phyloP scores from a whole-genome alignment of 2,329 filamentous ascomycete genomes.

The Monosporascus ibericus region DNA sequence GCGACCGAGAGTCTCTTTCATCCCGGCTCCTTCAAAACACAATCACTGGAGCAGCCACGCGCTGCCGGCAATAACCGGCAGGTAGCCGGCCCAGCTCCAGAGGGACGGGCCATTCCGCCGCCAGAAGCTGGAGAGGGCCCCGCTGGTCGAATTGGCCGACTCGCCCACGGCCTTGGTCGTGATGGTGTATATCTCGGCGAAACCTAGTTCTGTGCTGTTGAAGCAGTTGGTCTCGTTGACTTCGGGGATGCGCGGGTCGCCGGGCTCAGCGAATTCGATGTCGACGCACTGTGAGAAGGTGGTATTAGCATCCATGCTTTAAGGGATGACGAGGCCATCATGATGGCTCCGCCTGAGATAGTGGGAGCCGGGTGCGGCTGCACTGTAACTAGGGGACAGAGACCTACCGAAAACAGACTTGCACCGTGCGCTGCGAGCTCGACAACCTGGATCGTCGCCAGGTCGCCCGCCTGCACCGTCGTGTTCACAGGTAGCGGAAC shows the following conservation, averaged over 20 bases:
- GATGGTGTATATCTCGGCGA: too few species aligned
- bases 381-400: not conserved
- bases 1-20: not conserved
- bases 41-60: constrained; percentile 33
- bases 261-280: constrained; percentile 79
- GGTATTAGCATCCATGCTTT: too few species aligned
- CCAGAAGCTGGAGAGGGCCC: constrained; percentile 19
- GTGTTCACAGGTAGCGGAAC: constrained; percentile 72
- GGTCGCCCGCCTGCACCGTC: constrained; percentile 71
- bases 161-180: constrained; percentile 34
- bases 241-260: constrained; percentile 58
- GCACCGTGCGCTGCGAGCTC: constrained; percentile 68
- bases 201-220: too few species aligned
- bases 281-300: constrained; percentile 70
- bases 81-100: constrained; percentile 31
- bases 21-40: not conserved
- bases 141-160: constrained; percentile 27
- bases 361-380: too few species aligned
- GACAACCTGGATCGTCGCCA: constrained; percentile 71
- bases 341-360: too few species aligned
- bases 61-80: constrained; percentile 34
- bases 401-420: constrained; percentile 60
- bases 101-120: constrained; percentile 8
- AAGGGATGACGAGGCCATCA: too few species aligned
- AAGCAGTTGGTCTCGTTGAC: constrained; percentile 80